These are phyloP conservation scores for Penicillium sp. DNA, from an alignment of 2,329 filamentous ascomycete species.

Conservation along the genomic window DNA sequence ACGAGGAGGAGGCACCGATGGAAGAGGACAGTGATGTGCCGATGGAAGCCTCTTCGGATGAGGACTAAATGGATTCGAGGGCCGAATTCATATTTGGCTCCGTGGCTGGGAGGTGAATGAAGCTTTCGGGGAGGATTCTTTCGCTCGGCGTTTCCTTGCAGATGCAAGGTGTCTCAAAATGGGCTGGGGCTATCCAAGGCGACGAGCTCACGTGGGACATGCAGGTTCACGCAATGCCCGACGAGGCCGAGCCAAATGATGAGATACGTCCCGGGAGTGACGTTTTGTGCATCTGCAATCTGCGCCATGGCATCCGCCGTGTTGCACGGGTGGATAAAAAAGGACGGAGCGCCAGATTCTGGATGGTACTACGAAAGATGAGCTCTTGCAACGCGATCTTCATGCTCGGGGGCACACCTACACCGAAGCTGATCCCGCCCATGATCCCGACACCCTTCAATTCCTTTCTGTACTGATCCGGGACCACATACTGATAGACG, in stretches of 20 bases:
- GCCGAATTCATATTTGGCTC: neutral
- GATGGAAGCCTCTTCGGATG: conserved; percentile 68
- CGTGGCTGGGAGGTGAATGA: conserved; percentile 8
- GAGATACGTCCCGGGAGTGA: conserved; percentile 63
- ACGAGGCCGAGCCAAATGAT: conserved; percentile 86
- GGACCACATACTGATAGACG: conserved; percentile 67
- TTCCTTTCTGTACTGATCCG: conserved; percentile 57
- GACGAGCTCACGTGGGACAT: conserved; percentile 65
- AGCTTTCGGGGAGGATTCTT: conserved; percentile 9
- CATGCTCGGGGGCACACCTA: conserved; percentile 51
- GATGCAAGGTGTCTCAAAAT: conserved; percentile 17
- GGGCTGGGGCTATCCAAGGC: conserved; percentile 21
- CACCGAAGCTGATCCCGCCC: conserved; percentile 71
- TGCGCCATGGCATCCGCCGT: conserved; percentile 73
- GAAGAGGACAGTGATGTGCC: conserved; percentile 66
- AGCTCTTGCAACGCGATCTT: conserved; percentile 27
- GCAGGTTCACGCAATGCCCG: conserved; percentile 72
- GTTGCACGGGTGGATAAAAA: conserved; percentile 90
- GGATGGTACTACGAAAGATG: conserved; percentile 69
- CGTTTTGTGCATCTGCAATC: conserved; percentile 47
- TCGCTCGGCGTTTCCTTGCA: conserved; percentile 14
- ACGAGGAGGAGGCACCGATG: conserved; percentile 53
- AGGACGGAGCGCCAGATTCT: conserved; percentile 68
- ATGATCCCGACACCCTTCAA: conserved; percentile 60
- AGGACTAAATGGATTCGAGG: conserved; percentile 51